These are phyloP conservation scores for Backusella parvicylindrica DNA, from an alignment of 192 early-diverging fungal species.

Conservation along the genomic window DNA sequence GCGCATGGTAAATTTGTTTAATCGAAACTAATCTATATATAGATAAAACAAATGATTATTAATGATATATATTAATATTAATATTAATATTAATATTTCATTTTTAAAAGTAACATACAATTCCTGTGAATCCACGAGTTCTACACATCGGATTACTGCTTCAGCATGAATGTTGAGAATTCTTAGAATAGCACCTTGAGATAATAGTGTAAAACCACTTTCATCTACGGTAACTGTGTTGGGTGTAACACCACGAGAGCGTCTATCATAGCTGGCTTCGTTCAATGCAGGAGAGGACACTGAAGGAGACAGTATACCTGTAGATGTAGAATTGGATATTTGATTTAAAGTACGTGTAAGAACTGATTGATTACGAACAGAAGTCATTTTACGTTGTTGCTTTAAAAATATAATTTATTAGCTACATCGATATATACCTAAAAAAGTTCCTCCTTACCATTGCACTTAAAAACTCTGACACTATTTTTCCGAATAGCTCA, in stretches of 20 bases:
- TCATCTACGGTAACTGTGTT: constrained; percentile 21
- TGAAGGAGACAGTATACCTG: constrained; percentile 2
- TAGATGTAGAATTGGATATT: constrained; percentile 22
- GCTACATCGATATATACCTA: not conserved
- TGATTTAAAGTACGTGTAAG: constrained; percentile 35
- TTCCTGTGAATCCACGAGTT: constrained; percentile 64
- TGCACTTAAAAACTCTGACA: constrained; percentile 46
- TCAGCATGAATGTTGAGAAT: constrained; percentile 73
- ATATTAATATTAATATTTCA: too few relatives aligned
- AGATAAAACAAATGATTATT: not conserved
- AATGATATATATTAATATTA: too few relatives aligned
- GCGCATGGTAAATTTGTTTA: constrained; percentile 63
- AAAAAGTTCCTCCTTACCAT: constrained; percentile 20
- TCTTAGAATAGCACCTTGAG: constrained; percentile 43
- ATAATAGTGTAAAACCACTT: constrained; percentile 32
- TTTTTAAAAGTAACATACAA: constrained; percentile 36
- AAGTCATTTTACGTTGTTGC: constrained; percentile 37
- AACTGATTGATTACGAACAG: constrained; percentile 26
- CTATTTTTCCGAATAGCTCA: constrained; percentile 57
- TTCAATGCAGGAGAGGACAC: constrained; percentile 12
- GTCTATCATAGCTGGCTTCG: not conserved
- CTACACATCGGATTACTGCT: constrained; percentile 73
- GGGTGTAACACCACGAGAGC: not conserved
- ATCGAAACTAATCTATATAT: constrained; percentile 59
- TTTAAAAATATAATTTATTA: constrained; percentile 12